Percentiles rank a stretch among this genome's conserved stretches.
These are phyloP conservation scores for Cenchrus purpureus DNA, from an alignment of 176 grass and related monocot species.

Conservation along the genomic window DNA sequence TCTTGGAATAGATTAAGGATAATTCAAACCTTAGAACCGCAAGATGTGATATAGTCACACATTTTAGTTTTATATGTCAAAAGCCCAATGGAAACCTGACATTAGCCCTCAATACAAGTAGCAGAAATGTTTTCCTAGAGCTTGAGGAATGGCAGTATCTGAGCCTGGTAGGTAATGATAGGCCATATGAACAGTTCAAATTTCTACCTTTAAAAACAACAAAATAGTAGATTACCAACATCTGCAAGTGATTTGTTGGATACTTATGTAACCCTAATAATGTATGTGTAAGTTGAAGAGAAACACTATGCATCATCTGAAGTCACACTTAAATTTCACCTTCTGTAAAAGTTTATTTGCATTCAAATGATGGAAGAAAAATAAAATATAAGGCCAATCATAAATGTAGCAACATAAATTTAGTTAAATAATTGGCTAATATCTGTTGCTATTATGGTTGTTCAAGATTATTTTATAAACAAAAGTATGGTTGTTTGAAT, in stretches of 20 bases:
- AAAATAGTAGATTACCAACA: not conserved
- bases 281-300: not conserved
- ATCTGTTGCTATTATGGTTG: no score
- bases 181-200: slow-evolving; percentile 11
- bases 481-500: no score
- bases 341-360: slow-evolving; percentile 13
- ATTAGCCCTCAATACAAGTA: slow-evolving; percentile 2
- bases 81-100: slow-evolving; percentile 17
- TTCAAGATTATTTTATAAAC: no score
- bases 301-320: not conserved
- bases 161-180: slow-evolving; percentile 6
- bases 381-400: not conserved
- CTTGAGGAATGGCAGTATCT: not conserved
- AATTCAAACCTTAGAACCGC: slow-evolving; percentile 42
- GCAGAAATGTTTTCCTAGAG: not conserved
- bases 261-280: slow-evolving; percentile 7
- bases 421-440: no score
- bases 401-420: not conserved
- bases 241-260: slow-evolving; percentile 2
- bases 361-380: not conserved
- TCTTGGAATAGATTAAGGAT: slow-evolving; percentile 24
- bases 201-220: not conserved
- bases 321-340: not conserved
- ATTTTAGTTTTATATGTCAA: slow-evolving; percentile 27
- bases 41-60: slow-evolving; percentile 19